These are phyloP conservation scores for Aureobasidium musti DNA, from an alignment of 2,329 filamentous ascomycete genomes.

Conservation along the genomic window DNA sequence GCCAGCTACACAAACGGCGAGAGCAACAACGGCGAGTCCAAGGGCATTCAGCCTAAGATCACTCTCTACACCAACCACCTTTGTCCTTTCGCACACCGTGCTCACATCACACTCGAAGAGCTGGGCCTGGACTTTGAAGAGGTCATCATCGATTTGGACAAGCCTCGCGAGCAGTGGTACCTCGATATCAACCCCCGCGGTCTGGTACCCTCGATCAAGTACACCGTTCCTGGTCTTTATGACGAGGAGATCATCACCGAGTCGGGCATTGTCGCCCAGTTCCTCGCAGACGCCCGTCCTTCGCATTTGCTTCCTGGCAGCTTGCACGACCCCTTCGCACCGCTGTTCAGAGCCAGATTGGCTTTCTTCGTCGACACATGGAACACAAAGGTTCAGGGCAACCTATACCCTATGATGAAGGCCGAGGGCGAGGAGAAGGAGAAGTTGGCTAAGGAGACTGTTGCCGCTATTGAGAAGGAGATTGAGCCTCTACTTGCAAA, in stretches of 20 bases:
- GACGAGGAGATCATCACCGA: slow-evolving; percentile 67
- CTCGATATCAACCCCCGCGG: slow-evolving; percentile 75
- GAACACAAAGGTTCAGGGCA: slow-evolving; percentile 60
- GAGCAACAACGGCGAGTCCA: slow-evolving; percentile 36
- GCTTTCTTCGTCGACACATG: slow-evolving; percentile 73
- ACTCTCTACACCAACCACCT: slow-evolving; percentile 69
- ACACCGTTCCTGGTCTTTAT: slow-evolving; percentile 52
- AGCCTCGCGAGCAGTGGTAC: slow-evolving; percentile 71
- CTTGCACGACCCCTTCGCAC: slow-evolving; percentile 53
- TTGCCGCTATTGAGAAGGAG: slow-evolving; percentile 64
- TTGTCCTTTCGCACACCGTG: slow-evolving; percentile 76
- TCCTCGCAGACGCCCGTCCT: slow-evolving; percentile 69
- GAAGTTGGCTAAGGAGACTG: slow-evolving; percentile 53
- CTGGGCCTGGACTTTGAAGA: slow-evolving; percentile 44
- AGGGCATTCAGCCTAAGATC: slow-evolving; percentile 51
- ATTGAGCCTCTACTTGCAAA: slow-evolving; percentile 67
- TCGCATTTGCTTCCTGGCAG: slow-evolving; percentile 65
- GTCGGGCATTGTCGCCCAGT: slow-evolving; percentile 71
- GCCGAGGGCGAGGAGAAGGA: slow-evolving; percentile 55
- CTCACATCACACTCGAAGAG: slow-evolving; percentile 43
- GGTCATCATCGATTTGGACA: slow-evolving; percentile 64
- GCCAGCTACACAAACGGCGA: slow-evolving; percentile 30
- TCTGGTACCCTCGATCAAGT: slow-evolving; percentile 70
- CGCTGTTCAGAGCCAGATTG: slow-evolving; percentile 66
- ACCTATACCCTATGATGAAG: slow-evolving; percentile 52